Evolutionary conservation across 2,329 filamentous ascomycete genomes (phyloP).

Genomic region (Trichoderma endophyticum): DNA sequence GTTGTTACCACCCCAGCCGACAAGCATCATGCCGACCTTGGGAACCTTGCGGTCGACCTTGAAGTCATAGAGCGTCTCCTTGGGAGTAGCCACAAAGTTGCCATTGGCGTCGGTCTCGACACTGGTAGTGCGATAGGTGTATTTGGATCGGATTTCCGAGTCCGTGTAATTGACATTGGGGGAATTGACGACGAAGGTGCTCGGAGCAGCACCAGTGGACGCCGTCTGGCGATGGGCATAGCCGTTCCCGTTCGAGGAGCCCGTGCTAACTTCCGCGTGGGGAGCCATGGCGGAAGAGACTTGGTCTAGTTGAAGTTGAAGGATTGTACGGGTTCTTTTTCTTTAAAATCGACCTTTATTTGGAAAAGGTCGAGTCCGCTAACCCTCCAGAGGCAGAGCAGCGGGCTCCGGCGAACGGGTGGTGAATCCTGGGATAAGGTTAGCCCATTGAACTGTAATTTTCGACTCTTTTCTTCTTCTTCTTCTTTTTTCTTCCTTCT

Average conservation of each 20-base stretch:
- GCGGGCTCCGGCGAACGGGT: constrained; percentile 95
- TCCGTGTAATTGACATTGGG: constrained; percentile 92
- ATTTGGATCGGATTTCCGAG: constrained; percentile 84
- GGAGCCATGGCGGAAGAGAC: constrained; percentile 69
- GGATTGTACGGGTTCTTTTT: constrained; percentile 29
- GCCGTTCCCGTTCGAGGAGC: constrained; percentile 61
- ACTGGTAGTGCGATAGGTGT: constrained; percentile 92
- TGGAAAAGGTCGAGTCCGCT: constrained; percentile 62
- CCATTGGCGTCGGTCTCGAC: constrained; percentile 70
- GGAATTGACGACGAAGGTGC: constrained; percentile 82
- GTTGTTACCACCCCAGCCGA: constrained; percentile 98
- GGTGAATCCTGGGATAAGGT: constrained; percentile 65
- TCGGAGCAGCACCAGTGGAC: constrained; percentile 48
- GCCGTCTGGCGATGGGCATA: constrained; percentile 40
- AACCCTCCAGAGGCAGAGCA: constrained; percentile 85
- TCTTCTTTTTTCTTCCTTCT: no score
- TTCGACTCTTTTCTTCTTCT: neutral
- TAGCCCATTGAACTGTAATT: constrained; percentile 22
- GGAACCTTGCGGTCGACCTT: constrained; percentile 92
- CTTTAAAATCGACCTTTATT: constrained; percentile 46
- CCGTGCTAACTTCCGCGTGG: constrained; percentile 67
- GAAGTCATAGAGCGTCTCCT: constrained; percentile 93
- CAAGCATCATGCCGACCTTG: constrained; percentile 94
- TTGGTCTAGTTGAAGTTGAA: constrained; percentile 8
- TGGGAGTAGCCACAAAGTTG: constrained; percentile 78